A percentile compares a stretch with the other conserved stretches of the same genome.
Evolutionary conservation across 257 asterid species (phyloP).

Genomic region (Solanum arcanum): DNA sequence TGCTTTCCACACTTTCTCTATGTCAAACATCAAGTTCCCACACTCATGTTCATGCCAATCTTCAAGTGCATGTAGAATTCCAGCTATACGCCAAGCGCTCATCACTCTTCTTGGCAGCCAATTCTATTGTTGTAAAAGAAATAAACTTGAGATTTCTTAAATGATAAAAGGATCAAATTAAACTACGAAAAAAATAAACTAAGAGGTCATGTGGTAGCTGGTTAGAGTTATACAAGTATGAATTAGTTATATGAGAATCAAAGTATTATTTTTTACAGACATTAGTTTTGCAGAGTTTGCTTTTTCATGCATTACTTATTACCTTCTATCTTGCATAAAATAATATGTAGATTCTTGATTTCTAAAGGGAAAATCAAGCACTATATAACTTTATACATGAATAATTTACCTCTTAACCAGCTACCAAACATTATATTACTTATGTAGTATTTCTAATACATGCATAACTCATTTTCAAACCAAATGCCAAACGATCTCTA

Average conservation of each 20-base stretch:
- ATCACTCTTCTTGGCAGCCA: conserved; percentile 82
- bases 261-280: not conserved
- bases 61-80: conserved; percentile 60
- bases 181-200: not conserved
- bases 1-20: conserved; percentile 60
- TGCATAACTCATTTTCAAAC: not conserved
- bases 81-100: conserved; percentile 75
- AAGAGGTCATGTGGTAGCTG: not conserved
- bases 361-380: not conserved
- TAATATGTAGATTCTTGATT: too few species aligned
- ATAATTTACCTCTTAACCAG: not conserved
- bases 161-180: not conserved
- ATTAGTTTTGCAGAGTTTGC: not conserved
- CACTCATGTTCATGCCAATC: conserved; percentile 74
- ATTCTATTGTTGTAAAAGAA: conserved; percentile 28
- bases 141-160: not conserved
- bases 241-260: not conserved
- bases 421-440: not conserved
- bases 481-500: not conserved
- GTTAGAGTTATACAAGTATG: too few species aligned
- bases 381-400: not conserved
- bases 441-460: too few species aligned
- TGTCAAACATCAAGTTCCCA: conserved; percentile 47
- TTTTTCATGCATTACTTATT: not conserved
- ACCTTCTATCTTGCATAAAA: not conserved